Conservation (phyloP, 352 stramenopile species). For the Globisporangium takayamanum region DNA sequence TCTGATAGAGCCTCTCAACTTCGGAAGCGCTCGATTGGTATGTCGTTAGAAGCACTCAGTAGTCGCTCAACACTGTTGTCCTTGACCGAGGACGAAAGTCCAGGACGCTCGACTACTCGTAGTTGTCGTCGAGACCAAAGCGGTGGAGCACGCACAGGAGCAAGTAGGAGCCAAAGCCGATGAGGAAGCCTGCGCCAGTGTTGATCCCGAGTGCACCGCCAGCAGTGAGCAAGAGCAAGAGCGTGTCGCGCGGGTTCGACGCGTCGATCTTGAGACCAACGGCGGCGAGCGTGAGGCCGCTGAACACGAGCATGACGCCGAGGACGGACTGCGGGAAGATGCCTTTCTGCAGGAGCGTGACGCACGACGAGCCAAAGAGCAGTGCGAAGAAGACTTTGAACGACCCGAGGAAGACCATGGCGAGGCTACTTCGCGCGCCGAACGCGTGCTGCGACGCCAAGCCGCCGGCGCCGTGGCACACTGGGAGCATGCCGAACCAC, state of each 20-base stretch:
- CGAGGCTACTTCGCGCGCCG: conserved; percentile 84
- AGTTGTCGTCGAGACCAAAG: conserved; percentile 10
- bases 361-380: conserved; percentile 74
- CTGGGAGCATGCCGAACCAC: conserved; percentile 89
- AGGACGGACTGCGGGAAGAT: conserved; percentile 55
- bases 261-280: conserved; percentile 48
- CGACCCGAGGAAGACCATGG: conserved; percentile 84
- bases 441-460: conserved; percentile 91
- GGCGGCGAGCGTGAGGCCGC: conserved; percentile 35
- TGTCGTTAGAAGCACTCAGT: neutral
- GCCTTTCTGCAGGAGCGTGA: conserved; percentile 45
- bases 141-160: conserved; percentile 20
- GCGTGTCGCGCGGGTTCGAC: conserved; percentile 23
- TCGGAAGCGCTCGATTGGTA: too few relatives aligned
- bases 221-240: conserved; percentile 39
- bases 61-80: neutral
- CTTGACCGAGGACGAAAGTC: neutral
- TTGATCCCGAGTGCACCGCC: conserved; percentile 40
- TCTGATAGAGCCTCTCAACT: too few relatives aligned
- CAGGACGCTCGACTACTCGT: neutral
- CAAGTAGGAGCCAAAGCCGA: conserved; percentile 31
- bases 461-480: conserved; percentile 91
- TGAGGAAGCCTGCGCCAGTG: conserved; percentile 49
- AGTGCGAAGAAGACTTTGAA: conserved; percentile 90
- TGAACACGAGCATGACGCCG: conserved; percentile 56